Base-by-base conservation (phyloP, 2,329 filamentous ascomycete species). In the Aspergillus candidus region DNA sequence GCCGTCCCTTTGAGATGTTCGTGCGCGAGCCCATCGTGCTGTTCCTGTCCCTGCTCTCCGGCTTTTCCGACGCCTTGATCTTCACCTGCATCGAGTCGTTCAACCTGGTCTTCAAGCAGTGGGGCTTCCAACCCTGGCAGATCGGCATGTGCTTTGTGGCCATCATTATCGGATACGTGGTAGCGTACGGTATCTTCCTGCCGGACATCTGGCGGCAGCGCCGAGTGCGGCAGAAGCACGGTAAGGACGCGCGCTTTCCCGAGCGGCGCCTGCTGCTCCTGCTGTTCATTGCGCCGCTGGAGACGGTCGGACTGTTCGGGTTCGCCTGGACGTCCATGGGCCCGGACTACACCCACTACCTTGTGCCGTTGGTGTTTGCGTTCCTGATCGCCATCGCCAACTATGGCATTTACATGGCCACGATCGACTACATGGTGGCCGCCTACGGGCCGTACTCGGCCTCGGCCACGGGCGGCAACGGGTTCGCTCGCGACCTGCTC, bases 51-150 rank as follows among this genome's bases (percentile, higher is more conserved):
- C 73, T 88, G 1, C 78, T 88, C 4, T 83, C 78, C 3, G 84
- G 84, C 29, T 88, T 88, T 70, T 80, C 77, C 8, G 84, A 88
- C 47, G 83, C 83, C 3, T 75, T 88, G 4, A 87, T 88, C 65
- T 88, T 88, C 70, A 86, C 85, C 72, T 86, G 84, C 61, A 79
- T 88, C 42, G 82, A 88, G 60, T 84, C 80, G 0, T 88, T 86
- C 53, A 66, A 70, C 0, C 71, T 86, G 2, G 83, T 88, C 2
- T 52, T 54, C 32, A 40, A 49, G n/a, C 50, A 56, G 32, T 59
- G 55, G 54, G 40, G 34, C 2, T 58, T 59, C 32, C 33, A 49
- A 33, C 37, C 56, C 10, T 35, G 53, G 4, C 38, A 46, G 17
- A 54, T 55, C 14, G 54, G 55, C 3, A 38, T 58, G 4, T 57